Evolutionary conservation across 2,329 filamentous ascomycete species (phyloP), one percentile per base, ranked within the genome.

Genomic region (Talaromyces rugulosus): DNA sequence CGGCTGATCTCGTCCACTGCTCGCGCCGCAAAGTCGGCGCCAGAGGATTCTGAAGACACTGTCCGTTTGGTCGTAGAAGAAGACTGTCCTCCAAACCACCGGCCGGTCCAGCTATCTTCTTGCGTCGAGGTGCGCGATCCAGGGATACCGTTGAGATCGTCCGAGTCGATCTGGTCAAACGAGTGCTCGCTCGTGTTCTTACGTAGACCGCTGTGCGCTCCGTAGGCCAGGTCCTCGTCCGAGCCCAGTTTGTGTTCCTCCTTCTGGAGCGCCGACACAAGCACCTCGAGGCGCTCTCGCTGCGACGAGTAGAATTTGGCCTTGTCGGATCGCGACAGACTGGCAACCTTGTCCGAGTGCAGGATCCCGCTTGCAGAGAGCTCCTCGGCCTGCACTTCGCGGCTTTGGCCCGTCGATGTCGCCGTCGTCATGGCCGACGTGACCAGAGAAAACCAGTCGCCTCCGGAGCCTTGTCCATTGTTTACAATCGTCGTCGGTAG

Each of bases 171-270:
- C 73, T 91, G 90, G 71, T 96, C 92, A 71, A 97, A 97, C 68
- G 96, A 94, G 23, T 85, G 86, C 72, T 96, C 92, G 74, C 91
- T 96, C 66, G 87, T 87, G 71, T 90, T 94, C 78, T 94, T 94
- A 69, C 86, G 89, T 69, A 96, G 64, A 8, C 69, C 66, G 9
- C 65, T 63, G 30, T 70, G 66, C 23, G 72, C 64, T 6, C 77
- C 77, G 59, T 78, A 80, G 30, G 77, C 77, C 14, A 80, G 71
- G 52, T 75, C 75, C 14, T 76, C 74, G 52, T 68, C 71, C 44
- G 58, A 58, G 60, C 12, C 69, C 16, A 91, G 78, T 64, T 85
- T 84, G 60, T 83, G 84, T 36, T 91, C 91, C 77, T 96, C 92
- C 61, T 85, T 85, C 68, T 96, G 91, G 60, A 96, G 86, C 1